Evolutionary conservation across 1,284 basidiomycete genomes (phyloP).

Genomic region (Fistulina hepatica): DNA sequence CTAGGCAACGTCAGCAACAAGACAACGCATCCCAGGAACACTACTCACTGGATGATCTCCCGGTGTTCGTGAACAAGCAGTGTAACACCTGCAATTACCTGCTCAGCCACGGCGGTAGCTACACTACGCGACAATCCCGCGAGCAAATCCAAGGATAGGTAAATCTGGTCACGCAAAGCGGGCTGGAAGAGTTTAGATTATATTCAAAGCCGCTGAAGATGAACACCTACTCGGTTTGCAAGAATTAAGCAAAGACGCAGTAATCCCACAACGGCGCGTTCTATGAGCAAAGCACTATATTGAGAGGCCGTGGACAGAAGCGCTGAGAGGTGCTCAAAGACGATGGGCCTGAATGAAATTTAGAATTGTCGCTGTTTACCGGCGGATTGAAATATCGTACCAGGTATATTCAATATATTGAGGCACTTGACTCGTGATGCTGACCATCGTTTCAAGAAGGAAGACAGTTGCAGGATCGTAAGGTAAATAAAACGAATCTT

Average conservation of each 20-base stretch:
- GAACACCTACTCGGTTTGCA: slow-evolving; percentile 53
- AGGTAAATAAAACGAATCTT: slow-evolving; percentile 41
- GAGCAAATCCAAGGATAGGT: slow-evolving; percentile 85
- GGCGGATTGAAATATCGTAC: slow-evolving; percentile 30
- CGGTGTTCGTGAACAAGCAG: slow-evolving; percentile 68
- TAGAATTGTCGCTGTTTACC: neutral
- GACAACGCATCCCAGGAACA: slow-evolving; percentile 4
- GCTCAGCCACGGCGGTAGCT: slow-evolving; percentile 81
- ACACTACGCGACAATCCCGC: slow-evolving; percentile 69
- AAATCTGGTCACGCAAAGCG: slow-evolving; percentile 81
- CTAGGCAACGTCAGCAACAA: slow-evolving; percentile 24
- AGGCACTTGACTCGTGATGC: slow-evolving; percentile 68
- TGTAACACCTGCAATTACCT: slow-evolving; percentile 78
- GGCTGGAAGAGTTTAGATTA: slow-evolving; percentile 31
- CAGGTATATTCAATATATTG: slow-evolving; percentile 80
- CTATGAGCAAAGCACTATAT: slow-evolving; percentile 85
- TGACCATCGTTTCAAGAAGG: slow-evolving; percentile 89
- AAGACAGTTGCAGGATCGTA: slow-evolving; percentile 95
- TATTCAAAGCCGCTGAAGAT: slow-evolving; percentile 9
- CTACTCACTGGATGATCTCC: slow-evolving; percentile 51
- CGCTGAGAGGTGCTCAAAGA: slow-evolving; percentile 84
- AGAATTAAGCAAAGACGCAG: slow-evolving; percentile 73
- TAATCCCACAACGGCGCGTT: slow-evolving; percentile 91
- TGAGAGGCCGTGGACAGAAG: slow-evolving; percentile 69
- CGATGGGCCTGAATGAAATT: slow-evolving; percentile 56